A percentile compares a stretch with the other conserved stretches of the same genome.
Evolutionary conservation across 805 yeast genomes (phyloP).

Genomic region (Monosporozyma aerobia): DNA sequence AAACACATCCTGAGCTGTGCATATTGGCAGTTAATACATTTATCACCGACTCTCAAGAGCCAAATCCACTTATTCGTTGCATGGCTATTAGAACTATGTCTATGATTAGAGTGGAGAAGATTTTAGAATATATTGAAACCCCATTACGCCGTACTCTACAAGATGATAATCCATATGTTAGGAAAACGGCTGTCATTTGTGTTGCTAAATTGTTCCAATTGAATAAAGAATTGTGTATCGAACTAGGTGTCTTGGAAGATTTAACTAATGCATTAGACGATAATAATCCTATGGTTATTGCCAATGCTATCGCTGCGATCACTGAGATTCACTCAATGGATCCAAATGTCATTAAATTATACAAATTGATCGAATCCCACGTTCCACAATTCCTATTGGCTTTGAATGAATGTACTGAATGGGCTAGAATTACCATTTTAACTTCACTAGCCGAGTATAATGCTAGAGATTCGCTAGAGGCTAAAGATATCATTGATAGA

Average conservation of each 20-base stretch:
- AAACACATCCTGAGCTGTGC: constrained; percentile 89
- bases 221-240: constrained; percentile 70
- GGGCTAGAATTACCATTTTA: constrained; percentile 93
- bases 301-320: constrained; percentile 81
- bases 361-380: constrained; percentile 29
- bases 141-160: constrained; percentile 76
- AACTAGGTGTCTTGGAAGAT: constrained; percentile 72
- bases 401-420: constrained; percentile 93
- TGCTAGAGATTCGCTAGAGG: constrained; percentile 51
- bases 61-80: constrained; percentile 91
- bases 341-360: constrained; percentile 40
- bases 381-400: constrained; percentile 65
- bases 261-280: constrained; percentile 66
- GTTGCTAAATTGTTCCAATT: constrained; percentile 91
- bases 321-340: constrained; percentile 72
- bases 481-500: constrained; percentile 77
- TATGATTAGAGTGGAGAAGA: constrained; percentile 88
- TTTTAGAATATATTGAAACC: constrained; percentile 88
- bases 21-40: constrained; percentile 95
- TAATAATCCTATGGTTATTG: constrained; percentile 93
- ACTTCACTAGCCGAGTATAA: constrained; percentile 69
- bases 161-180: constrained; percentile 94
- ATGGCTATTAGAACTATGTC: constrained; percentile 98
- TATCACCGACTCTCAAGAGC: constrained; percentile 90
- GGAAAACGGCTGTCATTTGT: constrained; percentile 96